phyloP scores from a whole-genome alignment of 139 green algal species.

The Asterochloris sp. region DNA sequence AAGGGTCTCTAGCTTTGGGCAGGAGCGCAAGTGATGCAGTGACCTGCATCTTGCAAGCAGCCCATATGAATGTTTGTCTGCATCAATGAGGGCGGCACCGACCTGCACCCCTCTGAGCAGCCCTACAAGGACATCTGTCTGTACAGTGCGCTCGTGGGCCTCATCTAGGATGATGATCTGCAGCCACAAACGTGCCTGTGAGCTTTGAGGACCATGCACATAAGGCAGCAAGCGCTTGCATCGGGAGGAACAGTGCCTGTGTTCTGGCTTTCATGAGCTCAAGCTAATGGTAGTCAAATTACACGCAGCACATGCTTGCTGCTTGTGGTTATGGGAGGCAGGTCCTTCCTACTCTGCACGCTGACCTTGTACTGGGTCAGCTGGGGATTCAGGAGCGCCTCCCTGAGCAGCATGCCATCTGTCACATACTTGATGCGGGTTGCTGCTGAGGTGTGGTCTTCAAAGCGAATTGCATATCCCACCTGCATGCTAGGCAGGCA shows the following conservation, averaged over 20 bases:
- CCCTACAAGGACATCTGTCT: constrained; percentile 91
- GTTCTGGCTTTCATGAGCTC: too few relatives aligned
- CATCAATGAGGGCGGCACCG: not conserved
- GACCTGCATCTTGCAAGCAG: not conserved
- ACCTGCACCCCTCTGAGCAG: constrained; percentile 78
- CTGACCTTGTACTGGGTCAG: constrained; percentile 62
- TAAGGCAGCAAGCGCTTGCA: not conserved
- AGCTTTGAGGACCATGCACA: not conserved
- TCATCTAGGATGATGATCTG: constrained; percentile 92
- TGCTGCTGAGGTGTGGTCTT: constrained; percentile 57
- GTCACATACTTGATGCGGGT: constrained; percentile 89
- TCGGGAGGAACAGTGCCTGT: not conserved
- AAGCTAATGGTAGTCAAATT: not conserved
- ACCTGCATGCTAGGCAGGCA: constrained; percentile 34
- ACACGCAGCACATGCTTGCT: too few relatives aligned
- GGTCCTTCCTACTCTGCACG: too few relatives aligned
- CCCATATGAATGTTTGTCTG: not conserved
- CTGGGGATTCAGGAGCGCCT: constrained; percentile 80
- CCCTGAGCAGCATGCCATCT: constrained; percentile 95
- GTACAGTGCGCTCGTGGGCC: constrained; percentile 92
- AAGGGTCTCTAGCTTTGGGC: too few relatives aligned
- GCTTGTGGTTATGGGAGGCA: too few relatives aligned
- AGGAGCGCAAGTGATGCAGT: not conserved
- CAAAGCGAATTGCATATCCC: constrained; percentile 82
- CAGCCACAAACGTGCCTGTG: not conserved